Evolutionary conservation across 2,329 filamentous ascomycete species (phyloP), one percentile per base, ranked within the genome.

Genomic region (Pseudogymnoascus sp.): DNA sequence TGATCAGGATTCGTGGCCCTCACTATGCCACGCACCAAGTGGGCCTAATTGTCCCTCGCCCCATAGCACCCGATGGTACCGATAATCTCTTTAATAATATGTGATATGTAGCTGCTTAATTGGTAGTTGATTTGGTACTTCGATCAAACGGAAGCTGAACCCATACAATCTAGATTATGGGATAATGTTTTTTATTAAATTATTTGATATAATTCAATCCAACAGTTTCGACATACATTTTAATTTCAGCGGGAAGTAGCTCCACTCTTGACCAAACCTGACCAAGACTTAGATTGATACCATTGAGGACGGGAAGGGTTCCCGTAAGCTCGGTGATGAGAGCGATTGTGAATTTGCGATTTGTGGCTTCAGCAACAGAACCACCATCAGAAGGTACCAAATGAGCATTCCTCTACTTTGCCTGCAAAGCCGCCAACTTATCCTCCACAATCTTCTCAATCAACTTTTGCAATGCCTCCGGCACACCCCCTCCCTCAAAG

Each of bases 401-500:
- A 4, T 54, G 14, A 21, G 14, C 11, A 8, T 18, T 23, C 16
- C 16, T 29, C 39, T 62, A 37, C 39, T 62, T 42, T 11, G 34
- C 40, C 29, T 62, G 36, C 21, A 62, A 54, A 42, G 60, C 60
- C 71, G 80, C 79, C 72, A 90, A 74, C 72, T 82, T 86, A 75
- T 89, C 85, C 37, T 91, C 88, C 12, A 96, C 86, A 67, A 96
- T 81, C 69, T 84, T 85, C 71, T 86, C 81, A 8, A 92, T 86
- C 76, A 91, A 85, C 76, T 87, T 89, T 76, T 90, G 84, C 67
- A 92, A 72, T 1, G 82, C 80, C 60, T 81, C 79, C 4, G 80
- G 76, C 72, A 78, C 79, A 59, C 78, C 79, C 14, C 79, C 77
- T 3, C 80, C 81, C 62, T 84, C 81, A 65, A 97, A 86, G 75